Evolutionary conservation across 2,329 filamentous ascomycete genomes (phyloP).

Genomic region (Teratosphaeria epicoccoides): DNA sequence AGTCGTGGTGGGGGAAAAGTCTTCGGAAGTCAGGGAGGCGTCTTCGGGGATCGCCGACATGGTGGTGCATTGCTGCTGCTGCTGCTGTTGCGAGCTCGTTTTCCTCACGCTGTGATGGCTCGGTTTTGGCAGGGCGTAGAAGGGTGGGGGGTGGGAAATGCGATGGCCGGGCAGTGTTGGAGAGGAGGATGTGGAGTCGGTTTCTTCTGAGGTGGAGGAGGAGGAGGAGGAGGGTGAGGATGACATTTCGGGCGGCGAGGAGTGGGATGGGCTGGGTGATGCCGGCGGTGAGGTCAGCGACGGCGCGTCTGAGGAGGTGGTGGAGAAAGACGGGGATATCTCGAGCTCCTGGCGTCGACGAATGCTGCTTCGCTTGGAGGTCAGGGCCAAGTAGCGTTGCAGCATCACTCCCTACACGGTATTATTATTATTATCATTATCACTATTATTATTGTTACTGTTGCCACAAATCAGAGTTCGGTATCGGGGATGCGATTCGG

Average conservation of each 20-base stretch:
- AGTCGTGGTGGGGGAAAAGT: background rate
- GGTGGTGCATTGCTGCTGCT: constrained; percentile 6
- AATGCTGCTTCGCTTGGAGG: constrained; percentile 29
- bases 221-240: constrained; percentile 9
- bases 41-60: constrained; percentile 18
- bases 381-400: constrained; percentile 28
- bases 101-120: background rate
- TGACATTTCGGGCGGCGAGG: constrained; percentile 12
- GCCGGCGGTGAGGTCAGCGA: constrained; percentile 1
- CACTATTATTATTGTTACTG: background rate
- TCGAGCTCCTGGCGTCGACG: too few species aligned
- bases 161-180: constrained; percentile 10
- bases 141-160: constrained; percentile 14
- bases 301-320: constrained; percentile 20
- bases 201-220: constrained; percentile 14
- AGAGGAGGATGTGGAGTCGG: constrained; percentile 14
- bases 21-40: constrained; percentile 6
- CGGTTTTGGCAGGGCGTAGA: constrained; percentile 10
- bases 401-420: constrained; percentile 7
- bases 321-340: constrained; percentile 15
- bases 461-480: too few species aligned
- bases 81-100: too few species aligned
- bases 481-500: too few species aligned
- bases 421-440: background rate
- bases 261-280: constrained; percentile 20